Evolutionary conservation across 2,329 filamentous ascomycete genomes (phyloP).

Genomic region (Gremmenia infestans): DNA sequence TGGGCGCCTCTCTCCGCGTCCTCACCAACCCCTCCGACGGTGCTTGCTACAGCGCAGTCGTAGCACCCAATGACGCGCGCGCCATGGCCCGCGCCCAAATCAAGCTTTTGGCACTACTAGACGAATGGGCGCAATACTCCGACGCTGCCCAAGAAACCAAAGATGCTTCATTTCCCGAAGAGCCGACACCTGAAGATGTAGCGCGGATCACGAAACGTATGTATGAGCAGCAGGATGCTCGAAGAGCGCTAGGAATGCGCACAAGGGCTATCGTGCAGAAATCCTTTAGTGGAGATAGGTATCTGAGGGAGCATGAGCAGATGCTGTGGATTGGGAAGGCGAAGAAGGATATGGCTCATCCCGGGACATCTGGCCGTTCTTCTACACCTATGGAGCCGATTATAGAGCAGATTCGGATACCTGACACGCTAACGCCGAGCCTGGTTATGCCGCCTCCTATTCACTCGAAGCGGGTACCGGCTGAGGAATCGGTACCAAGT

Average conservation of each 20-base stretch:
- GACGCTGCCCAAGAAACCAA: constrained; percentile 35
- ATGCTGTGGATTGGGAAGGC: constrained; percentile 46
- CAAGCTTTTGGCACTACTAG: constrained; percentile 55
- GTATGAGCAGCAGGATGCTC: constrained; percentile 52
- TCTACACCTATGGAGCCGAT: no score
- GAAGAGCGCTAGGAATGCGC: constrained; percentile 53
- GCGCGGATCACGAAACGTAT: constrained; percentile 48
- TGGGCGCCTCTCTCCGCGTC: constrained; percentile 50
- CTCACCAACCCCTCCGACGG: constrained; percentile 49
- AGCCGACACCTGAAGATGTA: constrained; percentile 45
- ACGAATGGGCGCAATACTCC: constrained; percentile 55
- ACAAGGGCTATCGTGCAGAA: constrained; percentile 54
- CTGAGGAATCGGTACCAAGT: no score
- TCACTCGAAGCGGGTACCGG: no score
- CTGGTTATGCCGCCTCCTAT: no score
- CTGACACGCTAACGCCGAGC: no score
- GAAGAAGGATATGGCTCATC: background rate
- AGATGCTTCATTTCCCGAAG: constrained; percentile 28
- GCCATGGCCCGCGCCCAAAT: constrained; percentile 58
- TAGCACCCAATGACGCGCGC: constrained; percentile 58
- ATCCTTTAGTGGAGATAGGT: constrained; percentile 53
- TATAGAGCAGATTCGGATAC: no score
- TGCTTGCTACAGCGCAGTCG: constrained; percentile 53
- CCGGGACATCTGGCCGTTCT: background rate
- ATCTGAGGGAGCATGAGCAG: constrained; percentile 58